Evolutionary conservation across 441 rosid species (phyloP).

Genomic region (Rhodomyrtus psidioides): DNA sequence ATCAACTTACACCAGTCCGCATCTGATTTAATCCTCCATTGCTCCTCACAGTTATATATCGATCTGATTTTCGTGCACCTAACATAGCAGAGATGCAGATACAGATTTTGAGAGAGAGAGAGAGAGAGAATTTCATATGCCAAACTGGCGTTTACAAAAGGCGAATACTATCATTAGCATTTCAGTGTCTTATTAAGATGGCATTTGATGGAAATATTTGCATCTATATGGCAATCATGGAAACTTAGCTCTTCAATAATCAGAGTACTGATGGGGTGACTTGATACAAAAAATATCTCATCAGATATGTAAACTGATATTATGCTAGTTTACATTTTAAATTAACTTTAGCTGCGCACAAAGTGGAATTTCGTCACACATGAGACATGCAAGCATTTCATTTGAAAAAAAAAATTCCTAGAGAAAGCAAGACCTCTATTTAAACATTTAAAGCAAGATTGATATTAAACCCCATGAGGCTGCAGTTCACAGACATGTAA

Average conservation of each 20-base stretch:
- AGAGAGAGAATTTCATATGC: background rate
- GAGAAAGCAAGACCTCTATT: background rate
- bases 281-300: background rate
- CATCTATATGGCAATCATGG: background rate
- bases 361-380: background rate
- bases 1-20: slow-evolving; percentile 86
- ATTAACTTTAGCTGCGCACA: background rate
- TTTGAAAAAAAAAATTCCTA: background rate
- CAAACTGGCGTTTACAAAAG: background rate
- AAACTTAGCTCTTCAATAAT: background rate
- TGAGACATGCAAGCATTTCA: background rate
- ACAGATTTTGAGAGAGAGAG: background rate
- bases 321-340: background rate
- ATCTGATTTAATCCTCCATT: slow-evolving; percentile 97
- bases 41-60: slow-evolving; percentile 74
- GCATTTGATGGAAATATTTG: background rate
- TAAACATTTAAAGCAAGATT: background rate
- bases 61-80: slow-evolving; percentile 51
- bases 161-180: background rate
- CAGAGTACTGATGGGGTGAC: background rate
- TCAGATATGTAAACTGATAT: background rate
- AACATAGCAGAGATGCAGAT: background rate
- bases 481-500: background rate
- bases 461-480: background rate
- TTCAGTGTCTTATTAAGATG: background rate